Evolutionary conservation across 192 early-diverging fungal genomes (phyloP), one percentile per base, ranked within the genome.

Genomic region (Chytriomyces hyalinus): DNA sequence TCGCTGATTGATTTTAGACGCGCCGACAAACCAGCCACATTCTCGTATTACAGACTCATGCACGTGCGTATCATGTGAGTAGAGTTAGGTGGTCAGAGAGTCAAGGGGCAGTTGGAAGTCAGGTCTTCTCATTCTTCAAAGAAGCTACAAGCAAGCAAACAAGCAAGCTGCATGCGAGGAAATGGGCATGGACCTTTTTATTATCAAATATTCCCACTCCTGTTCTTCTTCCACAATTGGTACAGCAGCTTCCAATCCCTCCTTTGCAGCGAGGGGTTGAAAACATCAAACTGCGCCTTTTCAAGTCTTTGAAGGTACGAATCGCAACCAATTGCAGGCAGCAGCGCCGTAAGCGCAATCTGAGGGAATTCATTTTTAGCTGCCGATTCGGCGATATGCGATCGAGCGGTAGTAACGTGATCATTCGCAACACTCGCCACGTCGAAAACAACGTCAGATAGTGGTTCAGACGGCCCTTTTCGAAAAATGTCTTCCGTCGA

Each of bases 401-500:
- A 92, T 7, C 53, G 89, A 46, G 86, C 92, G 47, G 87, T 93
- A 61, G 88, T 83, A 65, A 92, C 82, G 78, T 92, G 96, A 83
- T 90, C 93, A 84, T 90, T 90, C 65, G 91, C 96, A 51, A 84
- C 82, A 5, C 94, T 94, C 0, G 97, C 95, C 69, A 98, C 84
- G 26, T 96, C 94, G 78, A 95, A 92, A 6, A 96, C 89, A 2
- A 91, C 92, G 68, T 95, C 94, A 44, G 90, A 86, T 4, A 97
- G 84, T 43, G 85, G 88, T 11, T 76, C 36, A 43, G 28, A 45
- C 64, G 73, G 87, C 50, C 80, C 92, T 75, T 75, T 61, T 51
- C 88, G 85, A 70, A 91, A 93, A 36, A 97, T 76, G 11, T 89
- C 87, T 69, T 96, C 93, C 65, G 94, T 87, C 7, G 92, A 88